Conservation (phyloP, 129 eudicot species). For the Flaveria brownii region DNA sequence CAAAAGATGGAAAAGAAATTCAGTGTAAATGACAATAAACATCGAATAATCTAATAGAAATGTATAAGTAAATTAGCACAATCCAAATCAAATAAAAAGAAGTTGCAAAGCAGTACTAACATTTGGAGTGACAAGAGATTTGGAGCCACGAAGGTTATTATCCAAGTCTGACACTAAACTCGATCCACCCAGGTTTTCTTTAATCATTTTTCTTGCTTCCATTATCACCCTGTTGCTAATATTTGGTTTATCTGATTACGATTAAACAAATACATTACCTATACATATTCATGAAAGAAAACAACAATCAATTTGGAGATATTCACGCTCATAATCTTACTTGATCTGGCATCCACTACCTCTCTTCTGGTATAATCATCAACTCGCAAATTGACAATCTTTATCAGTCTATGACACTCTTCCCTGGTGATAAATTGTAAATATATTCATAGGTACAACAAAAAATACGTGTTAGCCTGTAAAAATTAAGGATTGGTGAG, state of each 20-base stretch:
- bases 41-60: background rate
- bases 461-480: background rate
- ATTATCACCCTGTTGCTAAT: slow-evolving; percentile 43
- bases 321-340: slow-evolving; percentile 31
- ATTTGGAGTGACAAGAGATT: slow-evolving; percentile 37
- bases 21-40: background rate
- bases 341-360: slow-evolving; percentile 29
- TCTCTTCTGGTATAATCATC: slow-evolving; percentile 38
- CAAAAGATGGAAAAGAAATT: background rate
- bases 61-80: slow-evolving; percentile 19
- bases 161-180: slow-evolving; percentile 14
- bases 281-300: background rate
- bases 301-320: background rate
- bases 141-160: slow-evolving; percentile 30
- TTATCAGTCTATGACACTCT: slow-evolving; percentile 66
- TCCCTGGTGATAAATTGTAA: slow-evolving; percentile 51
- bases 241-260: slow-evolving; percentile 49
- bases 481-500: background rate
- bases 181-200: slow-evolving; percentile 43
- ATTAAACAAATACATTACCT: slow-evolving; percentile 4
- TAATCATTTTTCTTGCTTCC: slow-evolving; percentile 82
- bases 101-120: slow-evolving; percentile 40
- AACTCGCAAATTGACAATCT: slow-evolving; percentile 63
- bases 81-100: background rate
- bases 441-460: slow-evolving; percentile 15